Percentiles rank a stretch among this genome's conserved stretches.
These are phyloP conservation scores for Gastrolobium villosum DNA, from an alignment of 306 rosid species.

Conservation along the genomic window DNA sequence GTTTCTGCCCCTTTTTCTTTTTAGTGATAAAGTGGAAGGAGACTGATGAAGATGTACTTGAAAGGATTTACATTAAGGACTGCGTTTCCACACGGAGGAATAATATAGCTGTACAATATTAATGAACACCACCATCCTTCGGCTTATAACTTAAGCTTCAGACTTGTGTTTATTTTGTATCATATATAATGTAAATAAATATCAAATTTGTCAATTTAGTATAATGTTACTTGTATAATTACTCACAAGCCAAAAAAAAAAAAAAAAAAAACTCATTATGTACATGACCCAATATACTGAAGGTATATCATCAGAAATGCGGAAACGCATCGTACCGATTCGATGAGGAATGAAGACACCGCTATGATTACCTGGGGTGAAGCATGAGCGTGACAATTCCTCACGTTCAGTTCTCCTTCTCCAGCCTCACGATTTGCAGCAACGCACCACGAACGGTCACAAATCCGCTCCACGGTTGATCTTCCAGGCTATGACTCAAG, in stretches of 20 bases:
- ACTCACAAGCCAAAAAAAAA: background rate
- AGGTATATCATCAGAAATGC: no score
- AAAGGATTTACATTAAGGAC: slow-evolving; percentile 59
- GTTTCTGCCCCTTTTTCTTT: slow-evolving; percentile 56
- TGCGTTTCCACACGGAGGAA: slow-evolving; percentile 59
- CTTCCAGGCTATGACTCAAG: no score
- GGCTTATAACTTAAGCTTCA: slow-evolving; percentile 22
- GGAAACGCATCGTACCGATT: no score
- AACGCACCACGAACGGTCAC: no score
- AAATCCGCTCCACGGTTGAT: no score
- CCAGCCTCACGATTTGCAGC: no score
- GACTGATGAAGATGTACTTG: slow-evolving; percentile 53
- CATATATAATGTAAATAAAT: background rate
- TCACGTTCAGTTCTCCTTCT: no score
- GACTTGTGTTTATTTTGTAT: slow-evolving; percentile 22
- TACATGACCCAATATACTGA: no score
- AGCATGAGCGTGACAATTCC: no score
- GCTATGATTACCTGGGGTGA: no score
- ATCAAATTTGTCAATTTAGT: background rate
- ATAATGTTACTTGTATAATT: background rate
- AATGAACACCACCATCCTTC: slow-evolving; percentile 9
- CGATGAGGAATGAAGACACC: no score
- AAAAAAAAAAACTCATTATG: no score
- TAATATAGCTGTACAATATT: slow-evolving; percentile 22
- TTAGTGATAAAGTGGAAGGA: slow-evolving; percentile 64